A percentile compares a stretch with the other conserved stretches of the same genome.
Conservation (phyloP, 1,284 basidiomycete genomes). For the Trametes pubescens region DNA sequence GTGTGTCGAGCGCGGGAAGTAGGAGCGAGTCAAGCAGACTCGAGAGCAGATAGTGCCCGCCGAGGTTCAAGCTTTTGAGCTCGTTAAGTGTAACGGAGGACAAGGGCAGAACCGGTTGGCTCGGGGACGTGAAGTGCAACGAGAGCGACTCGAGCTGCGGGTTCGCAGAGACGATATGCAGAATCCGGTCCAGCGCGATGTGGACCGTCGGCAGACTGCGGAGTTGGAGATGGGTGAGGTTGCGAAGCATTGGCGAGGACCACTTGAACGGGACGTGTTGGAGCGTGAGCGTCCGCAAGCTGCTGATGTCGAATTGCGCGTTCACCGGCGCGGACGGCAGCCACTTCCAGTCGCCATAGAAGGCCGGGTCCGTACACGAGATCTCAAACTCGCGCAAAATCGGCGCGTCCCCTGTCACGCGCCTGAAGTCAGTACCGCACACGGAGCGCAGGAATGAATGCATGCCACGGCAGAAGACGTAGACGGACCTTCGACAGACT, state of each 20-base stretch:
- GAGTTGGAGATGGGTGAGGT: conserved; percentile 64
- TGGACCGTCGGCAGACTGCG: conserved; percentile 69
- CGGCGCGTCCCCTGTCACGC: conserved; percentile 67
- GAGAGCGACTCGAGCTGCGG: conserved; percentile 60
- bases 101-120: conserved; percentile 68
- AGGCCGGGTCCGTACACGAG: conserved; percentile 69
- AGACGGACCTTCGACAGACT: conserved; percentile 68
- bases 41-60: conserved; percentile 71
- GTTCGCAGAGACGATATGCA: conserved; percentile 66
- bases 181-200: conserved; percentile 69
- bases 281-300: conserved; percentile 62
- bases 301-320: conserved; percentile 50
- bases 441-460: neutral
- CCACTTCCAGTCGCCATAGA: conserved; percentile 74
- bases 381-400: conserved; percentile 78
- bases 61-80: conserved; percentile 62
- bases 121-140: conserved; percentile 66
- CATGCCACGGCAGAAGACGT: neutral
- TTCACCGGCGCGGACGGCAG: conserved; percentile 59
- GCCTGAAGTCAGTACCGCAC: neutral
- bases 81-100: conserved; percentile 56
- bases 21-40: conserved; percentile 68
- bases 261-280: conserved; percentile 79
- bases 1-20: conserved; percentile 59
- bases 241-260: conserved; percentile 71